phyloP scores from a whole-genome alignment of 192 early-diverging fungal species.

The Coemansia sp. region DNA sequence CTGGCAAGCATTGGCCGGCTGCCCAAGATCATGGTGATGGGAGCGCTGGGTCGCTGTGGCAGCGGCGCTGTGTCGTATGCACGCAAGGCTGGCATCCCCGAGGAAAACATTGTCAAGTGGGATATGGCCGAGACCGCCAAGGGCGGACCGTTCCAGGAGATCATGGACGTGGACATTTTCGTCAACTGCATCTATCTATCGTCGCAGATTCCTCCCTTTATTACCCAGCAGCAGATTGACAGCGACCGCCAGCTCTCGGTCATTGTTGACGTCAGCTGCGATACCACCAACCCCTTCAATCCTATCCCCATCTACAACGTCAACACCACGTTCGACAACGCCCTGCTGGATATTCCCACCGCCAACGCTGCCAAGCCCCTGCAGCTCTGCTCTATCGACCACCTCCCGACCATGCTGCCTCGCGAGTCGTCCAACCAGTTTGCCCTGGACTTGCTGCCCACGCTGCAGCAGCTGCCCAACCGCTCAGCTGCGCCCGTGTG shows the following conservation, averaged over 20 bases:
- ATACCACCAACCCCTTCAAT: constrained; percentile 96
- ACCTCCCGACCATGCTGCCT: constrained; percentile 90
- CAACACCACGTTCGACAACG: constrained; percentile 93
- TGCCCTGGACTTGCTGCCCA: constrained; percentile 78
- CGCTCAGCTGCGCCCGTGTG: constrained; percentile 69
- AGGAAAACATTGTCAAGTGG: constrained; percentile 87
- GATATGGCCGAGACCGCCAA: constrained; percentile 89
- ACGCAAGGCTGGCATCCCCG: constrained; percentile 75
- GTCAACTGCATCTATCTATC: constrained; percentile 99
- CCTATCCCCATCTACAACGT: constrained; percentile 91
- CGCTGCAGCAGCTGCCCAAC: constrained; percentile 66
- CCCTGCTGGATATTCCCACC: constrained; percentile 63
- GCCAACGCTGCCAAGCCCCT: constrained; percentile 57
- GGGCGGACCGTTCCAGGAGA: constrained; percentile 91
- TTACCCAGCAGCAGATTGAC: constrained; percentile 78
- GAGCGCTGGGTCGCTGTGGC: constrained; percentile 93
- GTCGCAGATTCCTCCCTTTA: constrained; percentile 87
- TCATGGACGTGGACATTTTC: constrained; percentile 86
- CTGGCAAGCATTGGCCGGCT: constrained; percentile 56
- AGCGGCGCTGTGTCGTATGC: constrained; percentile 83
- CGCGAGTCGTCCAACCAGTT: constrained; percentile 89
- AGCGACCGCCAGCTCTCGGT: constrained; percentile 69
- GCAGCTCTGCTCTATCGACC: constrained; percentile 94
- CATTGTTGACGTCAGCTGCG: constrained; percentile 91
- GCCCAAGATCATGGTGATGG: constrained; percentile 95